A percentile compares a stretch with the other conserved stretches of the same genome.
phyloP scores from a whole-genome alignment of 2,329 filamentous ascomycete species.

The Dactylellina parvicollis region DNA sequence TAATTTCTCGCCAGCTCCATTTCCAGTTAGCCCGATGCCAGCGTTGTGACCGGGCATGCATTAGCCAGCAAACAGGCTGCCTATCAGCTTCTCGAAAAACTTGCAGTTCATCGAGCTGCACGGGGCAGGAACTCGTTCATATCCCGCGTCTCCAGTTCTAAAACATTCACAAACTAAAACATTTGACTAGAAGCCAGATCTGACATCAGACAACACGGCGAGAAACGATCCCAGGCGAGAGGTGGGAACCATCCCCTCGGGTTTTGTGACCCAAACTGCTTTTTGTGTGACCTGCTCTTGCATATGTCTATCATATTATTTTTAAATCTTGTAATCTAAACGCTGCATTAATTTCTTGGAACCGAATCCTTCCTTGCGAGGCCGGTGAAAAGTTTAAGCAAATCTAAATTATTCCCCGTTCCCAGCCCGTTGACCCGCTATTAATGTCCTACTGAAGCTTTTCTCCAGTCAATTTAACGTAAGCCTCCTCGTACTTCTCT shows the following conservation, averaged over 20 bases:
- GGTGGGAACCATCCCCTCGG: conserved; percentile 36
- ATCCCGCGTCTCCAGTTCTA: conserved; percentile 15
- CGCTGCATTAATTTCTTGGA: conserved; percentile 2
- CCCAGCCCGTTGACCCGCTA: conserved; percentile 10
- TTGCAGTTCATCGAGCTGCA: conserved; percentile 2
- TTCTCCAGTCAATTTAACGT: conserved; percentile 72
- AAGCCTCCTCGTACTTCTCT: conserved; percentile 80
- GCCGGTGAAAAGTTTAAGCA: conserved; percentile 22
- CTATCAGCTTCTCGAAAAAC: conserved; percentile 50
- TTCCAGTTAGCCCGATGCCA: conserved; percentile 33
- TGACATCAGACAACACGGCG: conserved; percentile 23
- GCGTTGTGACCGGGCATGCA: conserved; percentile 40
- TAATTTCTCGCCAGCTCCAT: conserved; percentile 30
- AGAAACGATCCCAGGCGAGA: conserved; percentile 15
- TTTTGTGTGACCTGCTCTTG: conserved; percentile 41
- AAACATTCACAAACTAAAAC: conserved; percentile 26
- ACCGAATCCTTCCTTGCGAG: conserved; percentile 15
- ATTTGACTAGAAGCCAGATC: conserved; percentile 15
- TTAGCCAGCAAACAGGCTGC: conserved; percentile 26
- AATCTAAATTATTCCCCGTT: background rate
- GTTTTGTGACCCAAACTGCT: conserved; percentile 43
- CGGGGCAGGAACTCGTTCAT: background rate
- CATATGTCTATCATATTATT: conserved; percentile 50
- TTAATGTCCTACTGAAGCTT: conserved; percentile 15
- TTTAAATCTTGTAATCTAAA: conserved; percentile 44